A percentile compares a stretch with the other conserved stretches of the same genome.
phyloP scores from a whole-genome alignment of 2,329 filamentous ascomycete species.

The Colletotrichum graminicola region DNA sequence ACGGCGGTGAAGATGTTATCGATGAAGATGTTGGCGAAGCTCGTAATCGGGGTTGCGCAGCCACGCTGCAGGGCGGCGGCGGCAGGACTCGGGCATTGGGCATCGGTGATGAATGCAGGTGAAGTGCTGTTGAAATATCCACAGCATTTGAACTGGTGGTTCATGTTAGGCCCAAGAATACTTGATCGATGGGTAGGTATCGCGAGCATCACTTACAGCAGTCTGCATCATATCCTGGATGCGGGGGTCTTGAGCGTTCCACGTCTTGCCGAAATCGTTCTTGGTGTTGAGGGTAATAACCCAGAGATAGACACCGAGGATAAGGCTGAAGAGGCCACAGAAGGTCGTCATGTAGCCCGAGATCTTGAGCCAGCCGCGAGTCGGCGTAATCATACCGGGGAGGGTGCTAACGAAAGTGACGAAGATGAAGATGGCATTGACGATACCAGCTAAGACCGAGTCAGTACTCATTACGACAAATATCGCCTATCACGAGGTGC shows the following conservation, averaged over 20 bases:
- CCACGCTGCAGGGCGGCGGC: conserved; percentile 77
- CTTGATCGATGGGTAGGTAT: neutral
- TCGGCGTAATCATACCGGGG: conserved; percentile 77
- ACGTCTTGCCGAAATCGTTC: conserved; percentile 71
- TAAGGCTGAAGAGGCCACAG: conserved; percentile 73
- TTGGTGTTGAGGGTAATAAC: conserved; percentile 78
- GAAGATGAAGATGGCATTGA: conserved; percentile 79
- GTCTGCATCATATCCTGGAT: conserved; percentile 79
- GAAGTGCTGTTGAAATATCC: conserved; percentile 81
- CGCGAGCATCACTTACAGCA: conserved; percentile 61
- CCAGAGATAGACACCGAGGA: conserved; percentile 77
- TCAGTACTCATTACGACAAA: conserved; percentile 24
- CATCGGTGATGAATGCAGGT: conserved; percentile 78
- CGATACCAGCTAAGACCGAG: conserved; percentile 71
- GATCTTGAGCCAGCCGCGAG: conserved; percentile 77
- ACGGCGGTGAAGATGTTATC: conserved; percentile 83
- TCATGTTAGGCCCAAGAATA: conserved; percentile 43
- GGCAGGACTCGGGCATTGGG: conserved; percentile 76
- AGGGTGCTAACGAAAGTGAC: conserved; percentile 76
- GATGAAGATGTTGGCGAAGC: conserved; percentile 77
- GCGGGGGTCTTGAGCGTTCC: conserved; percentile 66
- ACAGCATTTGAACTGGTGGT: conserved; percentile 78
- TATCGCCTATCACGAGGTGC: neutral
- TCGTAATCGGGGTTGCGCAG: conserved; percentile 76
- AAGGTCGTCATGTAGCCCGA: conserved; percentile 74